Conservation (phyloP, 495 filamentous ascomycete genomes). For the Friedmanniomyces simplex region DNA sequence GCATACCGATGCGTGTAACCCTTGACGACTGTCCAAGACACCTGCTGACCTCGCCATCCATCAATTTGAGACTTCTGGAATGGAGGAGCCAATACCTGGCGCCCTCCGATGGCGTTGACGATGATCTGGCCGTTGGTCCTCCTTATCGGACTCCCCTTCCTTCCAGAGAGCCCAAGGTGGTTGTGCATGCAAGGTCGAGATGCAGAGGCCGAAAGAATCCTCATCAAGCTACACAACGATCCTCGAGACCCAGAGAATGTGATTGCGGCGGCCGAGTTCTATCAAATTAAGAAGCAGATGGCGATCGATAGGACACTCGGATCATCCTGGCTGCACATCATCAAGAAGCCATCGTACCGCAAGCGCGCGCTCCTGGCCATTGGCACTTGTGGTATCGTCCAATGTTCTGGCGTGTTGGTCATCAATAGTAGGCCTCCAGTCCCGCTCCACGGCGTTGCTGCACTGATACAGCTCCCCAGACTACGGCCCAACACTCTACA, state of each 20-base stretch:
- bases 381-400: slow-evolving; percentile 18
- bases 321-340: slow-evolving; percentile 18
- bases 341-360: slow-evolving; percentile 24
- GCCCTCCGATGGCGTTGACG: slow-evolving; percentile 12
- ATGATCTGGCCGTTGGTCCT: slow-evolving; percentile 11
- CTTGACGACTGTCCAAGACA: too few relatives aligned
- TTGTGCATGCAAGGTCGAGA: slow-evolving; percentile 23
- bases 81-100: slow-evolving; percentile 1
- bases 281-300: slow-evolving; percentile 27
- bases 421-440: slow-evolving; percentile 17
- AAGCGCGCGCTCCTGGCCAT: slow-evolving; percentile 22
- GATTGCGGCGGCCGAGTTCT: slow-evolving; percentile 20
- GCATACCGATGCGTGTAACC: background rate
- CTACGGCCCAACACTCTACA: slow-evolving; percentile 29
- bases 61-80: slow-evolving; percentile 13
- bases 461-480: slow-evolving; percentile 13
- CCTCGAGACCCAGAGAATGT: slow-evolving; percentile 22
- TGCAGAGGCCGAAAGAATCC: slow-evolving; percentile 25
- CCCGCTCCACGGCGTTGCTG: background rate
- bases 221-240: slow-evolving; percentile 20
- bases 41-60: too few relatives aligned
- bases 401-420: slow-evolving; percentile 24
- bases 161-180: slow-evolving; percentile 28
- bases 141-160: slow-evolving; percentile 16
- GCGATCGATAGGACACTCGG: slow-evolving; percentile 20